phyloP scores from a whole-genome alignment of 345 rosid species.

The Populus tremula region DNA sequence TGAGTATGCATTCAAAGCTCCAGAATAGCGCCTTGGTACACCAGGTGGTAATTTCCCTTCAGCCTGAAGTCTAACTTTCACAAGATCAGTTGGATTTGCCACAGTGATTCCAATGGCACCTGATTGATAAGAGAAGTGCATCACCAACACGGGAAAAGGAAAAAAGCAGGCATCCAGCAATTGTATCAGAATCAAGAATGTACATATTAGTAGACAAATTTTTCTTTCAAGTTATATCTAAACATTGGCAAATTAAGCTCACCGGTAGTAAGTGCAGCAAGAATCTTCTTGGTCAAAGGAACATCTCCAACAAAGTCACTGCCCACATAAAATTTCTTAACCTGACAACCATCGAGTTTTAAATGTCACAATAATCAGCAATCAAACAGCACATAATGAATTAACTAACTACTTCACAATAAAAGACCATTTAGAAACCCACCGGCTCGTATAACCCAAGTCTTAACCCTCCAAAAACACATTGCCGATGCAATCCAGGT shows the following conservation, averaged over 20 bases:
- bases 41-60: constrained; percentile 96
- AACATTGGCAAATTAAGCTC: constrained; percentile 23
- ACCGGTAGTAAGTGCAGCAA: constrained; percentile 99
- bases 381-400: background rate
- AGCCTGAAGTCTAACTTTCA: constrained; percentile 97
- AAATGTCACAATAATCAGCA: background rate
- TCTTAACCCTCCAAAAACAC: constrained; percentile 86
- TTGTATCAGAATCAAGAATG: background rate
- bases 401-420: background rate
- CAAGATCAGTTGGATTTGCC: constrained; percentile 99
- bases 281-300: constrained; percentile 90
- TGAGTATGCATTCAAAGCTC: constrained; percentile 90
- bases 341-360: constrained; percentile 42
- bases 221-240: background rate
- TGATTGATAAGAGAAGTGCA: constrained; percentile 30
- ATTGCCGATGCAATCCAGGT: constrained; percentile 92
- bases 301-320: constrained; percentile 83
- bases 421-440: constrained; percentile 31
- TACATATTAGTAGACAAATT: background rate
- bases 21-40: constrained; percentile 90
- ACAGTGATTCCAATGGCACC: constrained; percentile 83
- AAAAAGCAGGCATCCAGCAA: background rate
- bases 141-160: background rate
- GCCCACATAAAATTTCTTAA: constrained; percentile 79
- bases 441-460: constrained; percentile 92